Evolutionary conservation across 2,329 filamentous ascomycete species (phyloP).

Genomic region (Aspergillus sp.): DNA sequence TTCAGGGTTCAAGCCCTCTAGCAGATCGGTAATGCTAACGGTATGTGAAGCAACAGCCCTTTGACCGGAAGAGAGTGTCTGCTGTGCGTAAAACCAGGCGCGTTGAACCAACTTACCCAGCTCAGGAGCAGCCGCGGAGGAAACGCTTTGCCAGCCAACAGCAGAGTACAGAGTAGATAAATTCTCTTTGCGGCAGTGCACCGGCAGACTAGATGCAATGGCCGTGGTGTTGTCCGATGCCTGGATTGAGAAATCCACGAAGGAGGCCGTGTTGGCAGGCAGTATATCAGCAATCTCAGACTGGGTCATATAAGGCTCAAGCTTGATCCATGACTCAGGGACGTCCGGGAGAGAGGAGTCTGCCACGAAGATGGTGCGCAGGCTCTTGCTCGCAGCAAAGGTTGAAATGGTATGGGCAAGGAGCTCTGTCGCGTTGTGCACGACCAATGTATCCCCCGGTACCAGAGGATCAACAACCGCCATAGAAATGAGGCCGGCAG

Average conservation of each 20-base stretch:
- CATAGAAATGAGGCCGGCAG: background rate
- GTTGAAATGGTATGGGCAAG: background rate
- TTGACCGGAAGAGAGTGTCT: background rate
- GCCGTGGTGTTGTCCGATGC: background rate
- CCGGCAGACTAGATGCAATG: background rate
- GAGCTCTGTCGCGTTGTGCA: background rate
- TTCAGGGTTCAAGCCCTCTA: background rate
- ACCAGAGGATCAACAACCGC: background rate
- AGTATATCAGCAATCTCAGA: background rate
- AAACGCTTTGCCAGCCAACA: background rate
- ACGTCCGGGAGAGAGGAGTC: background rate
- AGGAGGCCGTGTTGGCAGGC: background rate
- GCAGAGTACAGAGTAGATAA: background rate
- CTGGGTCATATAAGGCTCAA: background rate
- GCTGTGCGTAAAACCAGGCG: background rate
- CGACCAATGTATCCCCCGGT: background rate
- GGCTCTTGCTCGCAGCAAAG: background rate
- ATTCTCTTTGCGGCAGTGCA: background rate
- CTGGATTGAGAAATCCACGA: background rate
- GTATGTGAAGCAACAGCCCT: background rate
- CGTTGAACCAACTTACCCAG: background rate
- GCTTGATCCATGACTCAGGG: background rate
- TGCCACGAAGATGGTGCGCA: background rate
- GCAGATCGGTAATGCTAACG: background rate
- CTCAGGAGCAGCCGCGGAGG: background rate